phyloP scores from a whole-genome alignment of 305 asterid species.

The Fraxinus xanthoxyloides region DNA sequence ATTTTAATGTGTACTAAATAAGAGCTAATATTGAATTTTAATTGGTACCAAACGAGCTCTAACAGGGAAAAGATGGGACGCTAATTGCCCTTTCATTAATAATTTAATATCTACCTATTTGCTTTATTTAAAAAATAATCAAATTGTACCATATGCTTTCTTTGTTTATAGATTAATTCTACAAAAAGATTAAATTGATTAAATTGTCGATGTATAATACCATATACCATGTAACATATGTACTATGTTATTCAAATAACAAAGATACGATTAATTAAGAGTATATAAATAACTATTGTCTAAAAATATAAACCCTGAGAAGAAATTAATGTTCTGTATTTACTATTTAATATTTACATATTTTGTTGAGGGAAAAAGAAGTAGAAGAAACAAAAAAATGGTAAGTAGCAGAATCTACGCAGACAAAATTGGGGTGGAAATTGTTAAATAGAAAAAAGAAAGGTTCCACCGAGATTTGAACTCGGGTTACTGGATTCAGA shows the following conservation, averaged over 20 bases:
- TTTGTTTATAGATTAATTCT: neutral
- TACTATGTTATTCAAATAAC: neutral
- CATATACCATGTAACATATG: neutral
- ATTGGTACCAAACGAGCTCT: too few relatives aligned
- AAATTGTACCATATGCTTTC: neutral
- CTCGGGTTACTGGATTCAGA: constrained; percentile 63
- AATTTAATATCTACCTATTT: neutral
- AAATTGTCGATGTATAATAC: too few relatives aligned
- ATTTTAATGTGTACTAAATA: too few relatives aligned
- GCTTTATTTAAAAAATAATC: neutral
- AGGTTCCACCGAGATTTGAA: constrained; percentile 63
- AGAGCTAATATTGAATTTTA: too few relatives aligned
- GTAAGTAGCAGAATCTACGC: neutral
- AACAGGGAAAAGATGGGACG: too few relatives aligned
- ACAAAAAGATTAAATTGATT: neutral
- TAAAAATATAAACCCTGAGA: neutral
- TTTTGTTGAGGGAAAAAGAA: neutral
- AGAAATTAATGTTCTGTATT: neutral
- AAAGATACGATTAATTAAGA: too few relatives aligned
- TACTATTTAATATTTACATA: too few relatives aligned
- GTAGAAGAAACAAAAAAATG: neutral
- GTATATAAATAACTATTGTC: neutral
- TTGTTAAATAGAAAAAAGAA: neutral
- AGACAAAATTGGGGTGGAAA: neutral
- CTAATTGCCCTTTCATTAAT: too few relatives aligned